phyloP scores from a whole-genome alignment of 495 filamentous ascomycete genomes.

The Penicillium psychrofluorescens region DNA sequence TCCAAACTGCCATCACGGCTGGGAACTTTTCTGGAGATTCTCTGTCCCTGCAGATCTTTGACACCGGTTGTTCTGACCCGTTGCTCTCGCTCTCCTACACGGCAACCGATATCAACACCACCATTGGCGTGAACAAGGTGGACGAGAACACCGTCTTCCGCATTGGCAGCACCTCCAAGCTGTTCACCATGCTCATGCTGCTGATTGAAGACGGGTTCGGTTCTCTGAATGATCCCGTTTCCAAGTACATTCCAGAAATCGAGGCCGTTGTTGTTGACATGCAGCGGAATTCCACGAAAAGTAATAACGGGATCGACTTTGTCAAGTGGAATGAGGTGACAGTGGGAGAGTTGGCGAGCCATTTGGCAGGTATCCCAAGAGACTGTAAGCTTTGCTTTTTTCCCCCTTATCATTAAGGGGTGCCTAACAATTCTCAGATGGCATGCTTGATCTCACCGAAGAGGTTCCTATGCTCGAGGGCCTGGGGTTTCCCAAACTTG shows the following conservation, averaged over 20 bases:
- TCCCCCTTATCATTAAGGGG: neutral
- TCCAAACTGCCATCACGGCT: neutral
- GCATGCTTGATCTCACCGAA: conserved; percentile 4
- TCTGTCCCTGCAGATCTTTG: conserved; percentile 7
- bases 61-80: neutral
- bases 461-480: neutral
- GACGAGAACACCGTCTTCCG: conserved; percentile 39
- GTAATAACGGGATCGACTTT: conserved; percentile 24
- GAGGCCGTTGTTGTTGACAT: neutral
- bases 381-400: conserved; percentile 23
- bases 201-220: conserved; percentile 35
- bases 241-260: conserved; percentile 49
- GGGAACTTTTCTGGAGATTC: conserved; percentile 2
- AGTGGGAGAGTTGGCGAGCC: conserved; percentile 44
- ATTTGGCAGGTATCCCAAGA: conserved; percentile 42
- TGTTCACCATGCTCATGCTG: conserved; percentile 41
- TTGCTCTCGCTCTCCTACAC: conserved; percentile 2
- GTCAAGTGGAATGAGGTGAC: conserved; percentile 50
- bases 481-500: conserved; percentile 29
- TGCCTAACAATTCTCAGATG: conserved; percentile 8
- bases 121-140: conserved; percentile 5
- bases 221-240: conserved; percentile 36
- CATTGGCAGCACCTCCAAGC: conserved; percentile 42
- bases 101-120: conserved; percentile 1
- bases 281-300: conserved; percentile 1